Percentiles rank a stretch among this genome's conserved stretches.
Conservation (phyloP, 2,329 filamentous ascomycete genomes). For the Lasiodiplodia gonubiensis region DNA sequence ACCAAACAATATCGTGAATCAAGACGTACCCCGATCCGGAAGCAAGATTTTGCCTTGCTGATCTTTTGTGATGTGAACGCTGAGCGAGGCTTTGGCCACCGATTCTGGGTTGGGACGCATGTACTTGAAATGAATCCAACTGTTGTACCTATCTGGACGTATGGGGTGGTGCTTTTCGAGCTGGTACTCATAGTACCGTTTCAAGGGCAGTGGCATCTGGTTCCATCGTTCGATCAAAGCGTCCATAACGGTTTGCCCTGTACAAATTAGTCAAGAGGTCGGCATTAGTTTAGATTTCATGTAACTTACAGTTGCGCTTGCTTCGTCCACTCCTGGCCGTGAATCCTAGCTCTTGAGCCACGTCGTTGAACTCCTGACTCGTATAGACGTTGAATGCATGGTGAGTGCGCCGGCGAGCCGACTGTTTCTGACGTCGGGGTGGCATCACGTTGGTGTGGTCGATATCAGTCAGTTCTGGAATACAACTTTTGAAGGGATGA, state of each 20-base stretch:
- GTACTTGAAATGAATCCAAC: neutral
- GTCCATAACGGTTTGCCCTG: neutral
- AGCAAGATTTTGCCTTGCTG: neutral
- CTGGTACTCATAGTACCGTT: neutral
- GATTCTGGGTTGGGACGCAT: neutral
- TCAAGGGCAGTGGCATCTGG: neutral
- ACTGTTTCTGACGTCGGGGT: neutral
- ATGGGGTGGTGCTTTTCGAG: neutral
- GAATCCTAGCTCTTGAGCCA: neutral
- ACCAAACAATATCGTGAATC: neutral
- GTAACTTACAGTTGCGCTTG: neutral
- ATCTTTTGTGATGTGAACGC: neutral
- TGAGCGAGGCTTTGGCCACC: neutral
- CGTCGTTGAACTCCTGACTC: neutral
- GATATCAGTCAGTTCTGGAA: neutral
- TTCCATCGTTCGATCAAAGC: neutral
- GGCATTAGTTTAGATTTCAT: neutral
- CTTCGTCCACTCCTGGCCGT: neutral
- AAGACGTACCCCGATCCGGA: neutral
- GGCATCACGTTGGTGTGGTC: neutral
- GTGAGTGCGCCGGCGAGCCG: neutral
- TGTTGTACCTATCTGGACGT: neutral
- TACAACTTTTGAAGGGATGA: neutral
- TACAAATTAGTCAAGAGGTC: neutral
- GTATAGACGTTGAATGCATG: neutral